Percentiles rank a stretch among this genome's conserved stretches.
Evolutionary conservation across 1,284 basidiomycete species (phyloP).

Genomic region (Boletus hoseneyae): DNA sequence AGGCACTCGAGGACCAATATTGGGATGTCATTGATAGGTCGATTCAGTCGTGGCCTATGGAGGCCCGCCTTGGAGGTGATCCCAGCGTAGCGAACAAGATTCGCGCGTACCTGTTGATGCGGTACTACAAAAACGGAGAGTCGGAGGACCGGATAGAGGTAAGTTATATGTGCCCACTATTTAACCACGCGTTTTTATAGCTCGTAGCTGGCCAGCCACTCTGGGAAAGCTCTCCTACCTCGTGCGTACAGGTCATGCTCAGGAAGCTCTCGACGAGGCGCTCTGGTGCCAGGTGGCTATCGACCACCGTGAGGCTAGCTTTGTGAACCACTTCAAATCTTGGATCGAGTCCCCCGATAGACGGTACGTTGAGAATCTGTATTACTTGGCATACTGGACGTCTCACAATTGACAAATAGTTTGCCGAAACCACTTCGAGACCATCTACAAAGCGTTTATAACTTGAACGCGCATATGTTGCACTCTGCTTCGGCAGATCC

Average conservation of each 20-base stretch:
- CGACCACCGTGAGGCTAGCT: constrained; percentile 78
- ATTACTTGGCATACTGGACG: constrained; percentile 1
- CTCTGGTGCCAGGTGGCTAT: constrained; percentile 71
- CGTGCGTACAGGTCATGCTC: constrained; percentile 78
- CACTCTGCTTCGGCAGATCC: constrained; percentile 86
- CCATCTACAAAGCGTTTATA: constrained; percentile 82
- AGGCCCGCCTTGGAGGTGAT: constrained; percentile 89
- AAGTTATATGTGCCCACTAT: constrained; percentile 16
- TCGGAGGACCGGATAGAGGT: constrained; percentile 88
- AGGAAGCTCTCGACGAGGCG: constrained; percentile 81
- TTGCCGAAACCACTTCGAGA: constrained; percentile 80
- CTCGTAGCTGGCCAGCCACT: constrained; percentile 81
- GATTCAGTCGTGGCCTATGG: constrained; percentile 78
- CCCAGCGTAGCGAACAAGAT: constrained; percentile 90
- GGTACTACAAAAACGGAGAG: constrained; percentile 77
- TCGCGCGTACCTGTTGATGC: constrained; percentile 78
- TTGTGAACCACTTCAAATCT: constrained; percentile 80
- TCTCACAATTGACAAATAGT: constrained; percentile 35
- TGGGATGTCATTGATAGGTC: constrained; percentile 84
- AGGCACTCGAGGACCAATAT: constrained; percentile 82
- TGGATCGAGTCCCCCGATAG: constrained; percentile 85
- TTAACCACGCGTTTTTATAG: constrained; percentile 35
- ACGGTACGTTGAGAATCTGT: constrained; percentile 45
- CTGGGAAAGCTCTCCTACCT: constrained; percentile 92
- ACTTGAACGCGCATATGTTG: constrained; percentile 91